A percentile compares a stretch with the other conserved stretches of the same genome.
Evolutionary conservation across 2,329 filamentous ascomycete species (phyloP).

Genomic region (Clarireedia monteithiana): DNA sequence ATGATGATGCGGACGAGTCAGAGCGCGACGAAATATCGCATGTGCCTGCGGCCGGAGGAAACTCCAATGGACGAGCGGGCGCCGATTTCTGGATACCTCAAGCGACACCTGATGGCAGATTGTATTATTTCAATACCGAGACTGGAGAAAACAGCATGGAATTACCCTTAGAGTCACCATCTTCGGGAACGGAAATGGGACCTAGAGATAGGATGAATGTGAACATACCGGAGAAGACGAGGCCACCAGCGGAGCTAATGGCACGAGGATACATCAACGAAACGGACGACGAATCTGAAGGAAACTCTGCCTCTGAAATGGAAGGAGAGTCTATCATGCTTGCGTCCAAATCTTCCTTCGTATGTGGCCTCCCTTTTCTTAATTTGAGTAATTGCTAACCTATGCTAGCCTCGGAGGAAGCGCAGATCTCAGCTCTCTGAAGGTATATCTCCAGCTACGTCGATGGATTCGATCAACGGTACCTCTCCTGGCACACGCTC

Average conservation of each 20-base stretch:
- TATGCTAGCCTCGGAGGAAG: slow-evolving; percentile 46
- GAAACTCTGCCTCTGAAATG: slow-evolving; percentile 74
- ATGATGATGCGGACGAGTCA: slow-evolving; percentile 59
- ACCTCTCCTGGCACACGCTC: slow-evolving; percentile 51
- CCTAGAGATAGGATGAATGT: slow-evolving; percentile 85
- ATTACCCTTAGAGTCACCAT: slow-evolving; percentile 83
- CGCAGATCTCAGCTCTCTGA: slow-evolving; percentile 53
- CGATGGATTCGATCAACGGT: slow-evolving; percentile 82
- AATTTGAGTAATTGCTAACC: slow-evolving; percentile 18
- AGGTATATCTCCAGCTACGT: slow-evolving; percentile 76
- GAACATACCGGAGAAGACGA: slow-evolving; percentile 79
- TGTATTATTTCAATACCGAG: slow-evolving; percentile 98
- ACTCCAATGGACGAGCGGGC: slow-evolving; percentile 63
- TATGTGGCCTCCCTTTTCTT: slow-evolving; percentile 35
- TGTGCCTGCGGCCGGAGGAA: slow-evolving; percentile 62
- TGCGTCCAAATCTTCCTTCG: slow-evolving; percentile 60
- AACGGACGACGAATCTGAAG: slow-evolving; percentile 83
- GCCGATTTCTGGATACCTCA: slow-evolving; percentile 99
- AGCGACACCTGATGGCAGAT: slow-evolving; percentile 81
- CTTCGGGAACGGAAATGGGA: slow-evolving; percentile 70
- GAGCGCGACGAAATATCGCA: slow-evolving; percentile 49
- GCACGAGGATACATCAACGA: slow-evolving; percentile 73
- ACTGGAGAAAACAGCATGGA: slow-evolving; percentile 94
- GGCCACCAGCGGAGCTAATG: slow-evolving; percentile 86
- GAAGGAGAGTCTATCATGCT: slow-evolving; percentile 70